Conservation (phyloP, 345 rosid species). For the Populus deltoides region DNA sequence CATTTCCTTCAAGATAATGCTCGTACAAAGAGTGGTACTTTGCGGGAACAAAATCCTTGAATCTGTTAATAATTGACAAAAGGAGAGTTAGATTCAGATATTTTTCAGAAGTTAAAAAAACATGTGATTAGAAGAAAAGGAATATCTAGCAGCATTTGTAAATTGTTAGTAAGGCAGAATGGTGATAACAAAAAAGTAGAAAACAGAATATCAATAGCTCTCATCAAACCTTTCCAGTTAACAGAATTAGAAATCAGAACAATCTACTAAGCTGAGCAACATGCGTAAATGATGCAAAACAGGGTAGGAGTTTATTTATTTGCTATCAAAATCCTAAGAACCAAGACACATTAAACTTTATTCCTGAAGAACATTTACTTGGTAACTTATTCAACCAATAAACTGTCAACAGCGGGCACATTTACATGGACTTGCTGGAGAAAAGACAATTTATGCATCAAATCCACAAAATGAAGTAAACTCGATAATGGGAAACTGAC, state of each 20-base stretch:
- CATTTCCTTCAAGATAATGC: constrained; percentile 50
- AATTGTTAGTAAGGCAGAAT: not conserved
- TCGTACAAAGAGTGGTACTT: constrained; percentile 66
- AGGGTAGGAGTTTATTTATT: not conserved
- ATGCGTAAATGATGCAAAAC: not conserved
- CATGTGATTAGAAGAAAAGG: not conserved
- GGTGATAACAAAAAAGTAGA: not conserved
- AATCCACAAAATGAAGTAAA: not conserved
- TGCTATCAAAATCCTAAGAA: not conserved
- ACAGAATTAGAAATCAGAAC: not conserved
- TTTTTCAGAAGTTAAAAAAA: not conserved
- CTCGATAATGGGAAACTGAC: not conserved
- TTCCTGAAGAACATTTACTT: not conserved
- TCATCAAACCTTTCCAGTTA: not conserved
- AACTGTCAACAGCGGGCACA: not conserved
- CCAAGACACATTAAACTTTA: not conserved
- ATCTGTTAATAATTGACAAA: constrained; percentile 39
- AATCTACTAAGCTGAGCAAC: not conserved
- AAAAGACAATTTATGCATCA: not conserved
- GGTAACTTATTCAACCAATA: not conserved
- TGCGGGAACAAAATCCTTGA: constrained; percentile 77
- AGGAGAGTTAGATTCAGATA: constrained; percentile 5
- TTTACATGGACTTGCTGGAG: not conserved
- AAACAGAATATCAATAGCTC: not conserved
- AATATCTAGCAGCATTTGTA: not conserved